Evolutionary conservation across 228 moss, liverwort and hornwort genomes (phyloP), one percentile per base, ranked within the genome.

Genomic region (Sphagnum fallax): DNA sequence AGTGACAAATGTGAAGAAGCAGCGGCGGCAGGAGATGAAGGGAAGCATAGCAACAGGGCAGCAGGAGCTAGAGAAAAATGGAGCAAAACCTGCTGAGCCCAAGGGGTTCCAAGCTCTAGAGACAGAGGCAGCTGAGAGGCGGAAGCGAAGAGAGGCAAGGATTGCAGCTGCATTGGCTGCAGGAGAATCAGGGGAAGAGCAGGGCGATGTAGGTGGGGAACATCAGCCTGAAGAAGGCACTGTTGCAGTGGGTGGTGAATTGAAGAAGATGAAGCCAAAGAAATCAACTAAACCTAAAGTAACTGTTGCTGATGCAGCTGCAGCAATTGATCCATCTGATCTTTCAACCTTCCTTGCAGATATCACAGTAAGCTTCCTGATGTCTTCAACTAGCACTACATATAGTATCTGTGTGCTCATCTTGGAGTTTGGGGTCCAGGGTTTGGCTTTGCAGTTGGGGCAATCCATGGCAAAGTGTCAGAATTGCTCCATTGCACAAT

Each of bases 201-300:
- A 88, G 0, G 92, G 91, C 52, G 95, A 91, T 50, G 90, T 70
- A 55, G 95, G 87, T 49, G 79, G 75, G 14, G 91, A 86, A 68
- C 47, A 16, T 4, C 72, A 73, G n/a, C 64, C 55, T 55, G 55
- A 12, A 8, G 75, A 71, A 70, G 66, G 50, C 59, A 72, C 67
- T 62, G 86, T 72, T 62, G 65, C 52, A 5, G 79, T 77, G 5
- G 72, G 60, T 12, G 77, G 50, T 49, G 84, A 81, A 52, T 52
- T 69, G 67, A 92, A 89, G 79, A 92, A 86, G 71, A 59, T 77
- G 0, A 96, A 91, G 76, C 70, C 73, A 16, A 96, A 91, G 89
- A 96, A 92, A 72, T 67, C 89, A 11, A 96, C 91, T 80, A 92
- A 96, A 74, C 91, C 96, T 0, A 96, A 89, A 79, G 91, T 92